phyloP scores from a whole-genome alignment of 2,329 filamentous ascomycete genomes.

The Phialemoniopsis sp. region DNA sequence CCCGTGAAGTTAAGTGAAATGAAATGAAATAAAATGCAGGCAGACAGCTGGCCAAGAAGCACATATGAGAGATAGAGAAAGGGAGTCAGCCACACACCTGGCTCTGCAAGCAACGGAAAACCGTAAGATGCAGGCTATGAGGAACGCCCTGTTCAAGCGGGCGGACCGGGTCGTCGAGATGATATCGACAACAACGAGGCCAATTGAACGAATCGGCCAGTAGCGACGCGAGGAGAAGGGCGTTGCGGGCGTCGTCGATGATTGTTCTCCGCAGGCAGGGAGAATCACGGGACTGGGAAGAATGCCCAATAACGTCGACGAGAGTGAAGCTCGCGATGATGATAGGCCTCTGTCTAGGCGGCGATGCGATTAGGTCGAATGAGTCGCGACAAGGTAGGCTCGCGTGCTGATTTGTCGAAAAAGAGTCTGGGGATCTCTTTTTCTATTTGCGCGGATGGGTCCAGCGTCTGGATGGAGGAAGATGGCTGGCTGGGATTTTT shows the following conservation, averaged over 20 bases:
- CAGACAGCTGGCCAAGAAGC: no score
- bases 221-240: conserved; percentile 1
- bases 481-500: conserved; percentile 20
- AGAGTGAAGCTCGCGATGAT: conserved; percentile 37
- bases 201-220: background rate
- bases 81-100: no score
- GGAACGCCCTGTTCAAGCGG: no score
- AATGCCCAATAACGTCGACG: conserved; percentile 42
- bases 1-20: no score
- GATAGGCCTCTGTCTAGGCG: conserved; percentile 43
- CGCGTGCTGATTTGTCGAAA: conserved; percentile 46
- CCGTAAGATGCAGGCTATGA: no score
- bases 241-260: conserved; percentile 18
- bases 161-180: background rate
- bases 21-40: no score
- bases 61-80: no score
- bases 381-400: conserved; percentile 33
- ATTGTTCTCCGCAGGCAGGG: conserved; percentile 36
- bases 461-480: background rate
- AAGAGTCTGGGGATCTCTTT: conserved; percentile 17
- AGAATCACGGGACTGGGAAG: conserved; percentile 47
- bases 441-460: conserved; percentile 12
- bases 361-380: conserved; percentile 23
- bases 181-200: background rate
- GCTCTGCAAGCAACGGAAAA: no score